Evolutionary conservation across 495 filamentous ascomycete species (phyloP), one percentile per base, ranked within the genome.

Genomic region (Lasiosphaeriaceae sp.): DNA sequence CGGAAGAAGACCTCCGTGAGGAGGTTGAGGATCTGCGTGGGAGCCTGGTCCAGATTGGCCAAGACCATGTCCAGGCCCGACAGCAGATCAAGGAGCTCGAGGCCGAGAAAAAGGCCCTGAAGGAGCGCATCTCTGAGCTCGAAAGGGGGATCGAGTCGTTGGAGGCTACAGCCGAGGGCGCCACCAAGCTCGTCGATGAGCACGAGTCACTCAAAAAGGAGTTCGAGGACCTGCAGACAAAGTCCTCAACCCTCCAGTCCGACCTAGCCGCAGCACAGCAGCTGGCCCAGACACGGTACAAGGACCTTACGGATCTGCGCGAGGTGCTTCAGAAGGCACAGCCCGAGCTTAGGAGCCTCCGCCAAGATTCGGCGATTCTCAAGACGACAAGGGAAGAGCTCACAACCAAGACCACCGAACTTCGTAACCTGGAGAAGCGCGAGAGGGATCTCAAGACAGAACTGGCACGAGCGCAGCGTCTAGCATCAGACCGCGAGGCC

Each of bases 251-350:
- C 0, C 69, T 97, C 11, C 85, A 95, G 58, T 90, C 86, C 2
- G 93, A 98, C 68, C 80, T 97, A 14, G 87, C 86, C 1, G 93
- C 92, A 9, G 87, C 91, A 0, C 81, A 97, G 63, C 85, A 95
- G 66, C 76, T 97, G 19, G 91, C 94, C 1, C 83, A 91, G 47
- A 83, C 83, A 24, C 81, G 95, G 9, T 97, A 90, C 73, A 96
- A 92, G 65, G 92, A 96, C 54, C 72, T 96, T 2, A 88, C 86
- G 0, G 89, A 96, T 37, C 71, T 94, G 45, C 76, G 86, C 29
- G 85, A 90, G 35, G 81, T 90, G 9, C 73, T 96, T 11, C 86
- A 93, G 51, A 96, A 92, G 64, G 76, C 86, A 11, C 90, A 97
- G 59, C 89, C 92, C 1, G 94, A 98, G 69, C 77, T 97, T 19